Evolutionary conservation across 1,139 yeast genomes (phyloP), one percentile per base, ranked within the genome.

Genomic region (Hansenula lynferdii): DNA sequence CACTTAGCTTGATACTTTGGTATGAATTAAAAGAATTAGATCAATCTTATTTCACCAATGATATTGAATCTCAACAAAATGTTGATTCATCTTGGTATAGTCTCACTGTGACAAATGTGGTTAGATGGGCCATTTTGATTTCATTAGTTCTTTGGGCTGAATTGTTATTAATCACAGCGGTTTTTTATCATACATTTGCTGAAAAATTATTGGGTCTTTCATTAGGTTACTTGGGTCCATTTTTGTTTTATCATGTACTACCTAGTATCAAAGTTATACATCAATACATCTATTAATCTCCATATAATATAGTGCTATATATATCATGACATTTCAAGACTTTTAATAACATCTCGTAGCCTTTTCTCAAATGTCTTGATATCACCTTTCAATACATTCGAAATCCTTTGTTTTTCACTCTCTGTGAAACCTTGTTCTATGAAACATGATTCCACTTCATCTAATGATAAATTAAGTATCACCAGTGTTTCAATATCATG

Each of bases 141-240:
- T 49, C 53, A 2, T 42, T 69, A 14, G 22, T 43, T 2, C 47
- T 68, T 10, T 76, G 82, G 83, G 57, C 60, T 28, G 41, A 57
- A n/a, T 62, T 77, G 53, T 67, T 69, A 36, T 38, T 62, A 8
- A 60, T 80, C 6, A 82, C 90, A 0, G 67, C 83, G 4, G 48
- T 76, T 1, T 81, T 80, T 48, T 82, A 76, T 54, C 90, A 82
- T 53, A 78, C 86, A 0, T 37, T 71, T 2, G 28, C 59, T 3
- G 90, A 82, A 52, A 77, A 79, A 45, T 35, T 75, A 1, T 54
- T 69, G 3, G 89, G 87, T 0, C 52, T 77, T 11, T 10, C 57
- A 0, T 57, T 72, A 43, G 85, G 82, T 0, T 53, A 70, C 39
- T 34, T 59, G 0, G 58, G 72, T 3, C 75, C 80, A 0, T 39